These are phyloP conservation scores for Sclerotinia subarctica DNA, from an alignment of 2,329 filamentous ascomycete species.

Conservation along the genomic window DNA sequence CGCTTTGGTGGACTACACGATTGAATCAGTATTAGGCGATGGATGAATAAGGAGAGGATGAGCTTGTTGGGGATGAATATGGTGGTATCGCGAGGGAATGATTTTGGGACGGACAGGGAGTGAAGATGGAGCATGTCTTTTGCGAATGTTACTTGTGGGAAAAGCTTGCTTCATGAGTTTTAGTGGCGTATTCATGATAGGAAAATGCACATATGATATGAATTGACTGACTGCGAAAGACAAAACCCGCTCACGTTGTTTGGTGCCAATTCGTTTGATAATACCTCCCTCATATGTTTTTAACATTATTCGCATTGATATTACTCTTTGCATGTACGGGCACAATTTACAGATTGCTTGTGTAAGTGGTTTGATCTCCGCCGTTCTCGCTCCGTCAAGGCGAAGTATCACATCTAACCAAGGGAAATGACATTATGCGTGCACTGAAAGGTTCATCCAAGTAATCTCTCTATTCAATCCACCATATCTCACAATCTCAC, in stretches of 20 bases:
- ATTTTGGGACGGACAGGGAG: neutral
- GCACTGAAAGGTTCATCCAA: neutral
- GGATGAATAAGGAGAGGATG: neutral
- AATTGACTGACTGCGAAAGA: neutral
- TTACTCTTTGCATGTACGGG: neutral
- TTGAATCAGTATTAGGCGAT: neutral
- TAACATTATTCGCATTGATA: neutral
- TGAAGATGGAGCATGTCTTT: neutral
- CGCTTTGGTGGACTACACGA: constrained; percentile 4
- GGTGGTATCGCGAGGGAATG: neutral
- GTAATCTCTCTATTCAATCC: neutral
- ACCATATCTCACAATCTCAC: neutral
- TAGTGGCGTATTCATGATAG: constrained; percentile 4
- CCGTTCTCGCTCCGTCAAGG: too few species aligned
- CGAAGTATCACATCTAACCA: too few species aligned
- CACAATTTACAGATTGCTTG: neutral
- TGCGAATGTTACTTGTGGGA: neutral
- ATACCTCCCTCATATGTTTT: neutral
- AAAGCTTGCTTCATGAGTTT: constrained; percentile 7
- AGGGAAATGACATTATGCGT: neutral
- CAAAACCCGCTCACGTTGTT: neutral
- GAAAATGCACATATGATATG: neutral
- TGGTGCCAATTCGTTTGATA: neutral
- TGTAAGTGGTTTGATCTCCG: too few species aligned
- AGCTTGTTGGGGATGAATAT: neutral